A percentile compares a stretch with the other conserved stretches of the same genome.
These are phyloP conservation scores for Picochlorum sp. DNA, from an alignment of 139 green algal species.

Conservation along the genomic window DNA sequence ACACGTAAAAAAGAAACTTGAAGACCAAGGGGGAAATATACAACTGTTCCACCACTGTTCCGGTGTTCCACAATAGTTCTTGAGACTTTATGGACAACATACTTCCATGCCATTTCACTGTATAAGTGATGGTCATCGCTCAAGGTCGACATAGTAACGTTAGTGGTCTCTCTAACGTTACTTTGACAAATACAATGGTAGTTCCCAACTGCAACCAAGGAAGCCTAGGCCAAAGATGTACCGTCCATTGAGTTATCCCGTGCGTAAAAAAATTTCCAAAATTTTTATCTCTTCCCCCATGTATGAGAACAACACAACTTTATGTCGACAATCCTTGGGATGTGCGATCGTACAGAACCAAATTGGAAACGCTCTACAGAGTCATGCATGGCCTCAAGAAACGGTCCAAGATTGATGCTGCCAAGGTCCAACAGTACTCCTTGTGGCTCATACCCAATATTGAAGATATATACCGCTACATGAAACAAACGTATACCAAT, in stretches of 20 bases:
- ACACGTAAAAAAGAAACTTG: constrained; percentile 7
- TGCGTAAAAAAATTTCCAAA: constrained; percentile 4
- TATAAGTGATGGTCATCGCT: neutral
- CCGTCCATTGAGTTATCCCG: neutral
- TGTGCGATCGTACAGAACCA: neutral
- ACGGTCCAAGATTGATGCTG: too few relatives aligned
- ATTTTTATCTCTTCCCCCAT: constrained; percentile 2
- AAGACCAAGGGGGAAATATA: constrained; percentile 4
- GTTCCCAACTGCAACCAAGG: constrained; percentile 4
- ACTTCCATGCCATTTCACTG: neutral
- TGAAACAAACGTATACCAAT: too few relatives aligned
- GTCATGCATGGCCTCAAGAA: too few relatives aligned
- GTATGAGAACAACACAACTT: constrained; percentile 6
- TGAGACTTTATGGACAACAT: constrained; percentile 3
- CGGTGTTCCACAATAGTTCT: constrained; percentile 5
- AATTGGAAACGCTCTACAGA: too few relatives aligned
- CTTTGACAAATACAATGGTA: constrained; percentile 1
- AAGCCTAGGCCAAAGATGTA: constrained; percentile 2
- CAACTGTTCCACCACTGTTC: constrained; percentile 2
- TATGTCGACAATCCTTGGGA: constrained; percentile 3
- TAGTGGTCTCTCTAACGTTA: constrained; percentile 1
- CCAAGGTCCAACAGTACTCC: too few relatives aligned
- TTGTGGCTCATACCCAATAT: too few relatives aligned
- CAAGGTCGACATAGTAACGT: constrained; percentile 1
- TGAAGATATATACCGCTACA: too few relatives aligned